Evolutionary conservation across 2,329 filamentous ascomycete genomes (phyloP).

Genomic region (Allantophomopsis lycopodina): DNA sequence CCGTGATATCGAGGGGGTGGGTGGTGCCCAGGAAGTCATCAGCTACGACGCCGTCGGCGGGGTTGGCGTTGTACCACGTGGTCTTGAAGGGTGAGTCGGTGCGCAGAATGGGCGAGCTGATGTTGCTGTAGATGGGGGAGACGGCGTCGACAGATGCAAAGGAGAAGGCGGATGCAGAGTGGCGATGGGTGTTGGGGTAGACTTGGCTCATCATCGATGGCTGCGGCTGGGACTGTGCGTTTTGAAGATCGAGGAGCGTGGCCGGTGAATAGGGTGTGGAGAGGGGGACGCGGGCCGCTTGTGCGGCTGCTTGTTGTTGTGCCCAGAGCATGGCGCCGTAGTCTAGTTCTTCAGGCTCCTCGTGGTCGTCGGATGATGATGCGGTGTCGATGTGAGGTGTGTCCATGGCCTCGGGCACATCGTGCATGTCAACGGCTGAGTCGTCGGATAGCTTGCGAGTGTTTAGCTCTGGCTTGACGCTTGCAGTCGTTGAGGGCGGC

Average conservation of each 20-base stretch:
- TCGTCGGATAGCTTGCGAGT: neutral
- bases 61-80: no score
- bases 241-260: neutral
- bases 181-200: no score
- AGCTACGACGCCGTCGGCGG: no score
- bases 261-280: constrained; percentile 2
- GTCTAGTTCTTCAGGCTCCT: constrained; percentile 8
- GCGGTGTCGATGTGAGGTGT: neutral
- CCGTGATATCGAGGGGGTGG: constrained; percentile 10
- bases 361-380: constrained; percentile 14
- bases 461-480: neutral
- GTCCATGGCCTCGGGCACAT: neutral
- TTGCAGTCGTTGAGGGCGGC: no score
- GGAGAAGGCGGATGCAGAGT: neutral
- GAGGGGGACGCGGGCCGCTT: neutral
- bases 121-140: constrained; percentile 11
- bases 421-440: neutral
- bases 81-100: constrained; percentile 7
- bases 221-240: neutral
- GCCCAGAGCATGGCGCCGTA: constrained; percentile 10
- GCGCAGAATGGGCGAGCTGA: constrained; percentile 4
- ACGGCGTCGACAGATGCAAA: neutral
- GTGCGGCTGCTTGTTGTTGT: constrained; percentile 7
- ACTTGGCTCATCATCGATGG: neutral
- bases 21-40: constrained; percentile 12